phyloP scores from a whole-genome alignment of 2,329 filamentous ascomycete genomes.

The Orbilia javanica region DNA sequence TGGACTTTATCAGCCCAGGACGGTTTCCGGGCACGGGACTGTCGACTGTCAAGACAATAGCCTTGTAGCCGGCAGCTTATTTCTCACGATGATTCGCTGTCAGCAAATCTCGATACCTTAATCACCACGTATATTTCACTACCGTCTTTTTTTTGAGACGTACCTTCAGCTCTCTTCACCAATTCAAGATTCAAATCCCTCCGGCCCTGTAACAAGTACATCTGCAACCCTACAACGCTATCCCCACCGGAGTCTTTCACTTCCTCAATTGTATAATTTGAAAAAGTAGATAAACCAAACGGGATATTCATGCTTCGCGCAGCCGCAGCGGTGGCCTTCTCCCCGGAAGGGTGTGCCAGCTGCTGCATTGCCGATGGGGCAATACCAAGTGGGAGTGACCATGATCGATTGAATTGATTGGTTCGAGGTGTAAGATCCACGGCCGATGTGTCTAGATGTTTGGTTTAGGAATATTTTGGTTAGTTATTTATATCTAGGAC shows the following conservation, averaged over 20 bases:
- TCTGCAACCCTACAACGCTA: constrained; percentile 42
- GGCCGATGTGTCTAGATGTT: constrained; percentile 62
- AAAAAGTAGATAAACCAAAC: constrained; percentile 43
- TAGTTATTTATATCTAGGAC: too few relatives aligned
- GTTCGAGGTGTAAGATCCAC: not conserved
- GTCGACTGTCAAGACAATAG: constrained; percentile 71
- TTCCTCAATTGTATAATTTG: constrained; percentile 42
- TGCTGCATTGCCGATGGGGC: constrained; percentile 70
- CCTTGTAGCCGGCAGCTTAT: constrained; percentile 69
- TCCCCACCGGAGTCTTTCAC: constrained; percentile 32
- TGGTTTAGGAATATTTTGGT: constrained; percentile 1
- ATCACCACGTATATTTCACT: not conserved
- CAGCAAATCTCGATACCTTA: not conserved
- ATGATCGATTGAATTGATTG: constrained; percentile 7
- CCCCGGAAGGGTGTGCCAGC: constrained; percentile 70
- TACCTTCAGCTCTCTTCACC: constrained; percentile 67
- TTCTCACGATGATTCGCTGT: not conserved
- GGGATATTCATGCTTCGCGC: constrained; percentile 64
- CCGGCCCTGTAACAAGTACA: constrained; percentile 42
- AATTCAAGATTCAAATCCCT: constrained; percentile 43
- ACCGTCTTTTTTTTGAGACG: constrained; percentile 64
- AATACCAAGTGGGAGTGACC: constrained; percentile 70
- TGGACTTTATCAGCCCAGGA: constrained; percentile 70
- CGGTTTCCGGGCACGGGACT: constrained; percentile 70
- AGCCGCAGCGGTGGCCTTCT: constrained; percentile 68